These are phyloP conservation scores for Parmelia sp. DNA, from an alignment of 495 filamentous ascomycete genomes.

Conservation along the genomic window DNA sequence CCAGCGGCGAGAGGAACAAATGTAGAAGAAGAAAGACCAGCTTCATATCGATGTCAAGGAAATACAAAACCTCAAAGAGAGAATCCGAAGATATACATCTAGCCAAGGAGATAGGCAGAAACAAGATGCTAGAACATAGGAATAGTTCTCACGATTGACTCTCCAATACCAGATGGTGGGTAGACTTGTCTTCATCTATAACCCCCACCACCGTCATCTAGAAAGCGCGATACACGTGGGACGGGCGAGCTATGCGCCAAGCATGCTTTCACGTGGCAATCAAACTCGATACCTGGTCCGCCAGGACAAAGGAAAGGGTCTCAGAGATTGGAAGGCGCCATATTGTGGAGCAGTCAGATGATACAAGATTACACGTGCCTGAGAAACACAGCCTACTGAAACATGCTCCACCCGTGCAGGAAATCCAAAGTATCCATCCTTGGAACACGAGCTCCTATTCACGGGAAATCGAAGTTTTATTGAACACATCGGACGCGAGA, in stretches of 20 bases:
- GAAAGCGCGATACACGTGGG: neutral
- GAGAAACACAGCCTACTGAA: neutral
- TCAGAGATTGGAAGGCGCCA: neutral
- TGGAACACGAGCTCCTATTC: neutral
- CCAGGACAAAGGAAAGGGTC: neutral
- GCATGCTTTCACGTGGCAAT: neutral
- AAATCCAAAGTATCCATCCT: neutral
- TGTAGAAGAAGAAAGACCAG: neutral
- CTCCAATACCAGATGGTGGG: neutral
- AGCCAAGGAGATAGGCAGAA: neutral
- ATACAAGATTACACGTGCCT: neutral
- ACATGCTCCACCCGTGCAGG: neutral
- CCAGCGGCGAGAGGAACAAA: neutral
- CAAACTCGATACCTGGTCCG: neutral
- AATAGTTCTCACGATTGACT: neutral
- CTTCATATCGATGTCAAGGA: neutral
- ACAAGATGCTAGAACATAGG: neutral
- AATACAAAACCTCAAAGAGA: neutral
- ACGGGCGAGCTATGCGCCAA: neutral
- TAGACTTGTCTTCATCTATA: neutral
- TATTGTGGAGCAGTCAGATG: neutral
- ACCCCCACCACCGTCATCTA: neutral
- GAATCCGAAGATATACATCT: neutral
- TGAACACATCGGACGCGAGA: too few species aligned
- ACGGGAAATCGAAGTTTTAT: neutral